Conservation (phyloP, 768 basidiomycete genomes). For the Rhizopogon rudus region DNA sequence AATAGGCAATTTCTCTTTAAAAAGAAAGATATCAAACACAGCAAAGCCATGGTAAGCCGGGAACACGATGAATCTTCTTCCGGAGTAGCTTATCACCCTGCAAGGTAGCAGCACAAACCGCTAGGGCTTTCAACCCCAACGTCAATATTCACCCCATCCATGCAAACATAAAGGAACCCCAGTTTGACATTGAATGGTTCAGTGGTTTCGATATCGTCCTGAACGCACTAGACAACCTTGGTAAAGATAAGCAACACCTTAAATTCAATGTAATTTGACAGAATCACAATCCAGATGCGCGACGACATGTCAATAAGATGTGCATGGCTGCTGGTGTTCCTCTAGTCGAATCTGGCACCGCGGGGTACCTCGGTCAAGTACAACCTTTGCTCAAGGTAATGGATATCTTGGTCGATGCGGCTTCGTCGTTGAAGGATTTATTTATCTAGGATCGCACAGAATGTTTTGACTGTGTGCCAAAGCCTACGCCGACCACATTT, state of each 20-base stretch:
- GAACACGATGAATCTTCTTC: background rate
- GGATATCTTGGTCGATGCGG: background rate
- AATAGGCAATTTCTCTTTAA: constrained; percentile 96
- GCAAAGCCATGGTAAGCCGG: constrained; percentile 77
- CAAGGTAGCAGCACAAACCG: constrained; percentile 81
- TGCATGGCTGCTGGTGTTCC: constrained; percentile 91
- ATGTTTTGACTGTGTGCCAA: constrained; percentile 95
- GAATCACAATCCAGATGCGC: constrained; percentile 59
- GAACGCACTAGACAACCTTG: constrained; percentile 95
- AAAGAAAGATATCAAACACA: constrained; percentile 96
- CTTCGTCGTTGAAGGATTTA: background rate
- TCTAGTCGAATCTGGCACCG: constrained; percentile 93
- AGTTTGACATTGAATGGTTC: constrained; percentile 91
- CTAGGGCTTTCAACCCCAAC: constrained; percentile 80
- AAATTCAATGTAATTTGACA: background rate
- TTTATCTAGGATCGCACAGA: constrained; percentile 71
- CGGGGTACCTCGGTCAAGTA: constrained; percentile 95
- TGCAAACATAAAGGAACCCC: constrained; percentile 91
- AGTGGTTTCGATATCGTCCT: constrained; percentile 86
- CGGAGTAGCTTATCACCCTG: background rate
- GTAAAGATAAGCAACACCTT: constrained; percentile 20
- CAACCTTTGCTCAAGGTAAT: constrained; percentile 85
- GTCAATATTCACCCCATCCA: constrained; percentile 86
- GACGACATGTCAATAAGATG: constrained; percentile 95
- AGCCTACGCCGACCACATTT: constrained; percentile 89